These are phyloP conservation scores for Boletus speciosus DNA, from an alignment of 768 basidiomycete species.

Conservation along the genomic window DNA sequence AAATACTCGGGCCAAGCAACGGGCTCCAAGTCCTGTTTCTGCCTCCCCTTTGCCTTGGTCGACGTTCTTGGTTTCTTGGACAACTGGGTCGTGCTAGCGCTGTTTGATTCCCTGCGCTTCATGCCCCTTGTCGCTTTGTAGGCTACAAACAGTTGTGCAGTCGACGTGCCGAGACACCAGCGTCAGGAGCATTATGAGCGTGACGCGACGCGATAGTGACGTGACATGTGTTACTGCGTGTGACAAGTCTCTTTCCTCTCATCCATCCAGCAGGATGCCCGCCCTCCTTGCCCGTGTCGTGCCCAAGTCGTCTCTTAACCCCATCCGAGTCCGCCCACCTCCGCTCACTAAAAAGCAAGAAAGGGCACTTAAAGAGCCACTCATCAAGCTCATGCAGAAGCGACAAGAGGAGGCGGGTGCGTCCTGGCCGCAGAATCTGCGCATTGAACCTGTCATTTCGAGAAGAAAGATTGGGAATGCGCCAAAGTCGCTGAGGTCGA, in stretches of 20 bases:
- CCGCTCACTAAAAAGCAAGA: conserved; percentile 33
- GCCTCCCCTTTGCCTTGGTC: conserved; percentile 15
- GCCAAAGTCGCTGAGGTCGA: conserved; percentile 34
- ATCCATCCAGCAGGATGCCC: conserved; percentile 4
- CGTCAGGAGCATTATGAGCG: background rate
- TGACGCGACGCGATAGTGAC: conserved; percentile 25
- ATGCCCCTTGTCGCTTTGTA: background rate
- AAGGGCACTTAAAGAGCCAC: conserved; percentile 28
- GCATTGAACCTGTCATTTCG: conserved; percentile 45
- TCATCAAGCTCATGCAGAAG: conserved; percentile 42
- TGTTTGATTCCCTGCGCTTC: conserved; percentile 13
- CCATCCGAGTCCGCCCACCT: conserved; percentile 22
- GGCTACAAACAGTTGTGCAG: background rate
- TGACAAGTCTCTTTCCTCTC: background rate
- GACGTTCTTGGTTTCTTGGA: conserved; percentile 19
- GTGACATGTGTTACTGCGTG: conserved; percentile 2
- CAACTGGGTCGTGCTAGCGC: background rate
- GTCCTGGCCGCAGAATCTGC: conserved; percentile 47
- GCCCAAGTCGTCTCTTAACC: conserved; percentile 31
- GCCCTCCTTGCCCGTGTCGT: conserved; percentile 35
- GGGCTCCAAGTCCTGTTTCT: conserved; percentile 5
- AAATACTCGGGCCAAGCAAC: conserved; percentile 64
- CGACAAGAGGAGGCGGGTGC: conserved; percentile 37
- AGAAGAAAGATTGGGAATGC: conserved; percentile 39
- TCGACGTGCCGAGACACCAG: background rate